Evolutionary conservation across 2,329 filamentous ascomycete species (phyloP).

Genomic region (Alternaria triticimaculans): DNA sequence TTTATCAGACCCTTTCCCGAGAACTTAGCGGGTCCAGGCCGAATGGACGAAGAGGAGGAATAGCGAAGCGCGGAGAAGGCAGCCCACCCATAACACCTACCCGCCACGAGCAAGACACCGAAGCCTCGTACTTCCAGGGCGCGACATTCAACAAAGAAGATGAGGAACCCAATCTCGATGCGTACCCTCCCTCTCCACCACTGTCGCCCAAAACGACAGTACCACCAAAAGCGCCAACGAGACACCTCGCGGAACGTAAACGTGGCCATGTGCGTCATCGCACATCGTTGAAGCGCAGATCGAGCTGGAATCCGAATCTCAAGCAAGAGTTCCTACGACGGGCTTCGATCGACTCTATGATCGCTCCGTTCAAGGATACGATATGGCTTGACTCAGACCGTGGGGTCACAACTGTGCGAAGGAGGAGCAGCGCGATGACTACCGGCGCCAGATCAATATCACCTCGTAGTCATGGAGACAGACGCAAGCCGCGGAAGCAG

Average conservation of each 20-base stretch:
- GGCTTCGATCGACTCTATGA: constrained; percentile 15
- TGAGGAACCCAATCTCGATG: constrained; percentile 17
- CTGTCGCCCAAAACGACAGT: constrained; percentile 26
- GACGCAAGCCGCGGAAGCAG: not conserved
- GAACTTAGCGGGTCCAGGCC: constrained; percentile 29
- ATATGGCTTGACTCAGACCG: not conserved
- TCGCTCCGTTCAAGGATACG: constrained; percentile 14
- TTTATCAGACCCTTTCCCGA: constrained; percentile 17
- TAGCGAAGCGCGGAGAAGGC: constrained; percentile 33
- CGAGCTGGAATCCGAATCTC: constrained; percentile 35
- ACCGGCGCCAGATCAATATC: not conserved
- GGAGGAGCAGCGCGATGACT: not conserved
- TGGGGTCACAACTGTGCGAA: not conserved
- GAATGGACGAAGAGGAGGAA: constrained; percentile 34
- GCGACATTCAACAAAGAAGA: constrained; percentile 24
- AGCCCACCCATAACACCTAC: constrained; percentile 15
- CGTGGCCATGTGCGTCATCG: constrained; percentile 17
- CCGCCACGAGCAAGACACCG: constrained; percentile 11
- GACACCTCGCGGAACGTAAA: constrained; percentile 6
- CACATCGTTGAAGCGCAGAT: constrained; percentile 18
- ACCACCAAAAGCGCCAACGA: constrained; percentile 5
- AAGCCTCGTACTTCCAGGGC: constrained; percentile 25
- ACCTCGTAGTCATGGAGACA: not conserved
- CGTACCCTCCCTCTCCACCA: constrained; percentile 3
- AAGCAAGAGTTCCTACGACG: constrained; percentile 25